Conservation (phyloP, 345 rosid genomes). For the Orychophragmus violaceus region DNA sequence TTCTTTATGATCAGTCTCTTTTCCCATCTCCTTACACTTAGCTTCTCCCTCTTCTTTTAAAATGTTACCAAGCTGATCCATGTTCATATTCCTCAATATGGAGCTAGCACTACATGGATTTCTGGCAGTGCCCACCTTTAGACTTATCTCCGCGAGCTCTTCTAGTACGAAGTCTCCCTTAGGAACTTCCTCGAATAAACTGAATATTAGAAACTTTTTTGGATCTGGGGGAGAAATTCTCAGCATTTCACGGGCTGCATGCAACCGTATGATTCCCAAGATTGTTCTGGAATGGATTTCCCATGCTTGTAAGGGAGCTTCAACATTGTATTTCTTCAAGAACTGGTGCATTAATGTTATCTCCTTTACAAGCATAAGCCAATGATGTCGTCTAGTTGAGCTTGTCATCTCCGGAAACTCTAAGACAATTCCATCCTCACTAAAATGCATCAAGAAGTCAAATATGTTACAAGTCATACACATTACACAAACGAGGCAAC, state of each 20-base stretch:
- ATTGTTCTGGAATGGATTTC: constrained; percentile 81
- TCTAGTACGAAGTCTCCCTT: constrained; percentile 84
- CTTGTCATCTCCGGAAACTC: constrained; percentile 96
- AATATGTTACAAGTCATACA: no score
- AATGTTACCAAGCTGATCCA: constrained; percentile 29
- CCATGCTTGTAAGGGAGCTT: constrained; percentile 55
- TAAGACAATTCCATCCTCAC: constrained; percentile 69
- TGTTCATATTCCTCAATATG: constrained; percentile 54
- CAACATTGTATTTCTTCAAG: constrained; percentile 41
- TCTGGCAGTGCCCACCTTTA: constrained; percentile 38
- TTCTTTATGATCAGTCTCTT: constrained; percentile 5
- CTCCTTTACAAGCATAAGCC: constrained; percentile 74
- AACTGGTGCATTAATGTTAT: constrained; percentile 69
- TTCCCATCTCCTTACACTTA: constrained; percentile 20
- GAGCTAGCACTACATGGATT: constrained; percentile 68
- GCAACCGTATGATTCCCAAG: constrained; percentile 74
- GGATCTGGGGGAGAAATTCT: constrained; percentile 76
- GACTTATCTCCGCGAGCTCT: constrained; percentile 55
- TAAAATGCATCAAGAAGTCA: constrained; percentile 6
- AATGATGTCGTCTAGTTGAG: constrained; percentile 88
- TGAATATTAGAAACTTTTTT: constrained; percentile 69
- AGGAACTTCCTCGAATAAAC: constrained; percentile 70
- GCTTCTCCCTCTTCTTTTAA: constrained; percentile 32
- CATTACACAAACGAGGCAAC: no score
- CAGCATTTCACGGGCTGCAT: constrained; percentile 86